Evolutionary conservation across 202 grass and related monocot genomes (phyloP).

Genomic region (Panicum virgatum): DNA sequence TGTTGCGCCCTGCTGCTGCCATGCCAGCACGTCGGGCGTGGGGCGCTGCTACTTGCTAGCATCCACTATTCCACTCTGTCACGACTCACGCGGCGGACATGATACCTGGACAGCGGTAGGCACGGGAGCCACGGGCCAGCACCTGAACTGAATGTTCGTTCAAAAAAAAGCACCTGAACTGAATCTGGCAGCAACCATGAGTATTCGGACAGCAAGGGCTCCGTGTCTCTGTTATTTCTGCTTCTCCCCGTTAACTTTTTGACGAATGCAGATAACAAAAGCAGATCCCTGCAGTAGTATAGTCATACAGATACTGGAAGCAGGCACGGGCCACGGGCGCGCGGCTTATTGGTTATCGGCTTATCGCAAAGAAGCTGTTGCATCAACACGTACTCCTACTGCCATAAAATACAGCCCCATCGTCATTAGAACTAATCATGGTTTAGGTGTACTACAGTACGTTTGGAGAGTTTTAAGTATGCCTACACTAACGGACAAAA

Average conservation of each 20-base stretch:
- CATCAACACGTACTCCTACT: background rate
- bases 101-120: background rate
- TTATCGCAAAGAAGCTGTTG: background rate
- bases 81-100: background rate
- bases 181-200: background rate
- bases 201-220: background rate
- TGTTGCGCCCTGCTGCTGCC: background rate
- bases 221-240: background rate
- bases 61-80: background rate
- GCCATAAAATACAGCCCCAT: background rate
- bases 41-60: background rate
- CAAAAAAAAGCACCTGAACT: slow-evolving; percentile 5
- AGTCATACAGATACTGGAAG: background rate
- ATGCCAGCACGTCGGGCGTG: background rate
- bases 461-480: background rate
- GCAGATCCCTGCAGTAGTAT: background rate
- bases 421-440: background rate
- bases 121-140: background rate
- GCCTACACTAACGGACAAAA: background rate
- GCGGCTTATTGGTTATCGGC: background rate
- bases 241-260: background rate
- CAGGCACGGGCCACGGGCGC: background rate
- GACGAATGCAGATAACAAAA: background rate
- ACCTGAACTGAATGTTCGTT: slow-evolving; percentile 22
- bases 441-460: background rate